Percentiles rank a stretch among this genome's conserved stretches.
phyloP scores from a whole-genome alignment of 345 rosid genomes.

The Brassica carinata region DNA sequence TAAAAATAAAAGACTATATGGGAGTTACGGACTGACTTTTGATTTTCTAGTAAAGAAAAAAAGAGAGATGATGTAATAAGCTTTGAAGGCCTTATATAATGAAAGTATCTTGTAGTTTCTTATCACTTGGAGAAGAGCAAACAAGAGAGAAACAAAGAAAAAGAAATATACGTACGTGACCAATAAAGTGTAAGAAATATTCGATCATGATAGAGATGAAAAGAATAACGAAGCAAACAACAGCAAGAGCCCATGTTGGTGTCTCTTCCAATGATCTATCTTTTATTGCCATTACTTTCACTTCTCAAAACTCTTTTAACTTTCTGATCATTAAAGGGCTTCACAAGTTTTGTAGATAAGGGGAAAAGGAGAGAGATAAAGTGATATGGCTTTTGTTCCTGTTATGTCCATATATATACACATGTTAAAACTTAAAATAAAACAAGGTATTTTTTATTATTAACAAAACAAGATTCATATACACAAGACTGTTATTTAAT shows the following conservation, averaged over 20 bases:
- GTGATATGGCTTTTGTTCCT: conserved; percentile 18
- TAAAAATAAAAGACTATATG: not conserved
- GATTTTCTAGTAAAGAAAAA: not conserved
- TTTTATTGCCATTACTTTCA: conserved; percentile 34
- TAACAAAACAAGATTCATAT: conserved; percentile 4
- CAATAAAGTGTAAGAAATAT: conserved; percentile 59
- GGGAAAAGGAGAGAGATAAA: conserved; percentile 13
- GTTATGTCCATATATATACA: conserved; percentile 28
- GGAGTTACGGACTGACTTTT: not conserved
- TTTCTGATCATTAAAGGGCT: conserved; percentile 17
- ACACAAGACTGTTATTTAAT: conserved; percentile 1
- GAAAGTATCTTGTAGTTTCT: not conserved
- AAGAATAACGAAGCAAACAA: conserved; percentile 69
- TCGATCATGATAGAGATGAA: conserved; percentile 74
- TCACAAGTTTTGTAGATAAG: conserved; percentile 18
- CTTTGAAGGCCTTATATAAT: not conserved
- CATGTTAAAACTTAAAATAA: not conserved
- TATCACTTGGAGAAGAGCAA: not conserved
- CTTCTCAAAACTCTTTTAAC: conserved; percentile 3
- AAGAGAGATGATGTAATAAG: not conserved
- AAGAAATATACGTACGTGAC: conserved; percentile 44
- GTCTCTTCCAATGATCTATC: conserved; percentile 64
- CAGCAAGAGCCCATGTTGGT: conserved; percentile 94
- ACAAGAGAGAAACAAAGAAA: not conserved
- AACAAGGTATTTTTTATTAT: not conserved